Percentiles rank a stretch among this genome's conserved stretches.
Conservation (phyloP, 352 stramenopile species). For the Pythium periplocum region DNA sequence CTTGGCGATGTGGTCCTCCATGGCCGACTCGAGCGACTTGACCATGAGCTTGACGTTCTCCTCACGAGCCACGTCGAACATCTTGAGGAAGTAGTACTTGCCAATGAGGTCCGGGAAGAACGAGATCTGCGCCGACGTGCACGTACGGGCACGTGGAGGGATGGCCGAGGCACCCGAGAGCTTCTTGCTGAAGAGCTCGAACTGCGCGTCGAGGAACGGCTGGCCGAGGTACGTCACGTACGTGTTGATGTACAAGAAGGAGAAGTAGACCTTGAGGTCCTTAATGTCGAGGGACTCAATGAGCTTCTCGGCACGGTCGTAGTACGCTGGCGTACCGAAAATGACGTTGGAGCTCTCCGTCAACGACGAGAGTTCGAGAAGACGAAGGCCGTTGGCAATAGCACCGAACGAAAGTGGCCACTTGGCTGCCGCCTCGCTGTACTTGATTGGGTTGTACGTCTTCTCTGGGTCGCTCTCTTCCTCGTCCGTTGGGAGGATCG, state of each 20-base stretch:
- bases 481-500: slow-evolving; percentile 57
- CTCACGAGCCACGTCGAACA: slow-evolving; percentile 69
- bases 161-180: slow-evolving; percentile 62
- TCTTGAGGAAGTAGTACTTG: slow-evolving; percentile 75
- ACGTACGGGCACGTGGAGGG: slow-evolving; percentile 53
- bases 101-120: slow-evolving; percentile 45
- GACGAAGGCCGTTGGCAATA: slow-evolving; percentile 24
- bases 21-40: slow-evolving; percentile 64
- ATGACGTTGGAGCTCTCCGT: slow-evolving; percentile 30
- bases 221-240: slow-evolving; percentile 33
- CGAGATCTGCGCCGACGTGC: slow-evolving; percentile 25
- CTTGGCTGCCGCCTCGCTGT: slow-evolving; percentile 34
- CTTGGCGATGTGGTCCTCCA: slow-evolving; percentile 72
- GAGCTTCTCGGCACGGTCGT: slow-evolving; percentile 36
- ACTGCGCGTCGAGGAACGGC: slow-evolving; percentile 74
- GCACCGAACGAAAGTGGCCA: slow-evolving; percentile 45
- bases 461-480: slow-evolving; percentile 43
- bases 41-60: slow-evolving; percentile 75
- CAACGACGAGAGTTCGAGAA: slow-evolving; percentile 31
- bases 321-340: slow-evolving; percentile 42
- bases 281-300: slow-evolving; percentile 22
- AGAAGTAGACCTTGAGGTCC: slow-evolving; percentile 42
- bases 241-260: slow-evolving; percentile 35
- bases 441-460: slow-evolving; percentile 84
- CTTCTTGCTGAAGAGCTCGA: slow-evolving; percentile 79